These are phyloP conservation scores for Trametes elegans DNA, from an alignment of 768 basidiomycete species.

Conservation along the genomic window DNA sequence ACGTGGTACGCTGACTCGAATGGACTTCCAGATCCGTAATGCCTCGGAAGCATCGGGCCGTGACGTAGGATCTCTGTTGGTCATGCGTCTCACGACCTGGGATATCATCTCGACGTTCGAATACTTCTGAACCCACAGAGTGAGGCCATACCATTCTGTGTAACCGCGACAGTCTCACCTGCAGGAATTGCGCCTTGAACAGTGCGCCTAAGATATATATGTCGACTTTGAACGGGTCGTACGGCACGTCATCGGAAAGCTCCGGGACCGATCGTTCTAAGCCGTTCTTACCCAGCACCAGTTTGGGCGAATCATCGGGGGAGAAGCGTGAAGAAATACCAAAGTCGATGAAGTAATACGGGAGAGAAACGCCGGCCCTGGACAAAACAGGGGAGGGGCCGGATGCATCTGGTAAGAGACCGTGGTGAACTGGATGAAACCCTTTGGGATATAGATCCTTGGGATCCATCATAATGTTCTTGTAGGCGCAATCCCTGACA, in stretches of 20 bases:
- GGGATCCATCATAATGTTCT: slow-evolving; percentile 29
- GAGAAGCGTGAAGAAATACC: slow-evolving; percentile 26
- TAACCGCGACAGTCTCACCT: slow-evolving; percentile 7
- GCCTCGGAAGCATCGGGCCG: slow-evolving; percentile 11
- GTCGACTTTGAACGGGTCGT: slow-evolving; percentile 29
- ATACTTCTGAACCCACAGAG: slow-evolving; percentile 9
- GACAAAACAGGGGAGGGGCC: neutral
- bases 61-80: neutral
- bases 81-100: slow-evolving; percentile 1
- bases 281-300: slow-evolving; percentile 19
- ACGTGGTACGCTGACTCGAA: neutral
- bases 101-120: slow-evolving; percentile 9
- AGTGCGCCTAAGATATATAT: slow-evolving; percentile 24
- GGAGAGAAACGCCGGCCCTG: slow-evolving; percentile 6
- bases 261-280: slow-evolving; percentile 25
- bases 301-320: neutral
- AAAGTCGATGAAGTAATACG: slow-evolving; percentile 30
- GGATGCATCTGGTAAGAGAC: neutral
- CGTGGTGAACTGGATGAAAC: slow-evolving; percentile 18
- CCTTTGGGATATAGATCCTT: slow-evolving; percentile 21
- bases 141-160: too few relatives aligned
- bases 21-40: neutral
- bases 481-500: slow-evolving; percentile 22
- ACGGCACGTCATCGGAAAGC: slow-evolving; percentile 18
- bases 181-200: neutral